Conservation (phyloP, 2,329 filamentous ascomycete species). For the Xylariaceae sp. region DNA sequence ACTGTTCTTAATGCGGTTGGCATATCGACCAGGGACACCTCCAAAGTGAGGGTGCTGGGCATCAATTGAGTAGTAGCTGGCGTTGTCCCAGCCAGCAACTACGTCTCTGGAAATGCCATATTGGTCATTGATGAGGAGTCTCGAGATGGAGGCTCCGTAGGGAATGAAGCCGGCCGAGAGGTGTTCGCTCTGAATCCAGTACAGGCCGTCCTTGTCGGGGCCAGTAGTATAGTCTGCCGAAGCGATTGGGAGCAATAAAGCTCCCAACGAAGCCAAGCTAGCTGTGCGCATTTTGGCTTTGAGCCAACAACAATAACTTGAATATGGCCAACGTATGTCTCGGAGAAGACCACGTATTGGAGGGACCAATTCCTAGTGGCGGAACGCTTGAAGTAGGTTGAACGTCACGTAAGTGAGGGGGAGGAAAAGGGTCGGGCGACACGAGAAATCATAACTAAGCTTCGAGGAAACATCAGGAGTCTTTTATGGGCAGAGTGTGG, state of each 20-base stretch:
- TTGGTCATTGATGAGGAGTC: constrained; percentile 68
- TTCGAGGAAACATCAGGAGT: too few species aligned
- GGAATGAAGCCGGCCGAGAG: constrained; percentile 69
- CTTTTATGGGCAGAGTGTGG: too few species aligned
- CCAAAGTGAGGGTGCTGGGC: constrained; percentile 68
- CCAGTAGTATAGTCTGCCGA: constrained; percentile 30
- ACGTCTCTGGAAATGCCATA: constrained; percentile 68
- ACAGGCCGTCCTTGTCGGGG: constrained; percentile 64
- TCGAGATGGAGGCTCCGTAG: constrained; percentile 71
- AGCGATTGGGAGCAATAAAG: constrained; percentile 31
- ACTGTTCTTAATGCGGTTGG: constrained; percentile 78
- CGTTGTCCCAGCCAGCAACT: constrained; percentile 74
- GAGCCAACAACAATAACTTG: neutral
- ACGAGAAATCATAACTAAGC: too few species aligned
- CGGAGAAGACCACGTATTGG: too few species aligned
- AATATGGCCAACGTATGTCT: too few species aligned
- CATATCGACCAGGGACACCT: constrained; percentile 72
- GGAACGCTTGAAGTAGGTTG: too few species aligned
- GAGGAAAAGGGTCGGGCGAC: too few species aligned
- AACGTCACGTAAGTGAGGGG: too few species aligned
- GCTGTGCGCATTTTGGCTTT: constrained; percentile 27
- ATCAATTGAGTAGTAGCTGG: constrained; percentile 65
- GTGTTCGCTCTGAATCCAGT: constrained; percentile 65
- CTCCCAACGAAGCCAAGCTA: constrained; percentile 28
- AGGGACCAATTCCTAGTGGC: too few species aligned